Evolutionary conservation across 83 land plant genomes (phyloP), one percentile per base, ranked within the genome.

Genomic region (Larix sibirica): DNA sequence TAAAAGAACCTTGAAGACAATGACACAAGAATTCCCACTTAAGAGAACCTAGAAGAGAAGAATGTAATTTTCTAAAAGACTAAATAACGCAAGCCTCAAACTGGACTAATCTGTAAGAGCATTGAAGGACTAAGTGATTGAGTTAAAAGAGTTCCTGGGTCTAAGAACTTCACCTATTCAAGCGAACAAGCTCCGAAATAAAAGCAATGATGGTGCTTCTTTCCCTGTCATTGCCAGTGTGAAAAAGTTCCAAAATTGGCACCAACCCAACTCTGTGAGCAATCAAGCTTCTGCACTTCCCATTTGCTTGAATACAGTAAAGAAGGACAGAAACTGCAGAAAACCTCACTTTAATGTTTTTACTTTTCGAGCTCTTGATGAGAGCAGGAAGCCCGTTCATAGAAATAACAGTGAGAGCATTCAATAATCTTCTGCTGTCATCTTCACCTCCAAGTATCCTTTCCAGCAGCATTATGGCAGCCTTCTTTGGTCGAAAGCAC

Each of bases 241-340:
- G 88, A 82, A 91, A 84, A 64, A 91, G 64, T 33, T 91, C 89
- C 76, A 91, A 85, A 60, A 91, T 86, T 16, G 86, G 84, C 50
- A 86, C 76, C 77, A 89, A 71, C 24, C 89, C 87, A 44, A 81
- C 81, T 73, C 82, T 83, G 9, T 80, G 70, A 62, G 89, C 90
- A 78, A 91, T 84, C 82, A 83, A 75, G 65, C 63, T 82, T 62
- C 85, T 82, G 75, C 89, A 87, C 79, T 67, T 63, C 61, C 66
- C 86, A 77, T 91, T 87, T 14, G 83, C 85, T 62, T 77, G 86
- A 80, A 89, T 89, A 58, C 91, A 91, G 42, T 82, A 82, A n/a
- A 87, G 59, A 38, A 91, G 85, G 14, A 87, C 85, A 31, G 85
- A 85, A 60, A 91, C 83, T 65, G 86, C 71, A 77, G 80, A 71